Percentiles rank a stretch among this genome's conserved stretches.
phyloP scores from a whole-genome alignment of 352 stramenopile species.

The Phytophthora idaei region DNA sequence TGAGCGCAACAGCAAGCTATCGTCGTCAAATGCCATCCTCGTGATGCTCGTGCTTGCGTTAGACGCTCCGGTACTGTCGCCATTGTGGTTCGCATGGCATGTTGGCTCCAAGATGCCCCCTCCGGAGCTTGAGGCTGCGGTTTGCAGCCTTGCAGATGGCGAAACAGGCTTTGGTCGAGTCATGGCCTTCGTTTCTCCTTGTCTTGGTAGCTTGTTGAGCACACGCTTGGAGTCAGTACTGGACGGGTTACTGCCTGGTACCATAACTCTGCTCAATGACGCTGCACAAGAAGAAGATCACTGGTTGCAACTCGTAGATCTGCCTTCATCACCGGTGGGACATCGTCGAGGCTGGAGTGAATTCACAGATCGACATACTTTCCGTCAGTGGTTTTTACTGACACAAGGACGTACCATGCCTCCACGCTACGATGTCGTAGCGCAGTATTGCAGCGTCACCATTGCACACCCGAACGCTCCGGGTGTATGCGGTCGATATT shows the following conservation, averaged over 20 bases:
- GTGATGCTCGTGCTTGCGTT: conserved; percentile 65
- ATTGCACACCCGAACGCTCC: conserved; percentile 59
- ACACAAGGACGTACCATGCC: conserved; percentile 17
- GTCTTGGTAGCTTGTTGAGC: conserved; percentile 32
- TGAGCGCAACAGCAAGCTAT: conserved; percentile 50
- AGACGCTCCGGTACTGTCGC: conserved; percentile 62
- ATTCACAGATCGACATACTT: conserved; percentile 43
- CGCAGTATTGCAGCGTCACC: conserved; percentile 56
- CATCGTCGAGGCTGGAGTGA: conserved; percentile 63
- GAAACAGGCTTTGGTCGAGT: conserved; percentile 14
- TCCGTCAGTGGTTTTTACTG: conserved; percentile 53
- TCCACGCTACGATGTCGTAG: conserved; percentile 53
- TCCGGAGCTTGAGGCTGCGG: conserved; percentile 23
- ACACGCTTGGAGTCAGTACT: conserved; percentile 51
- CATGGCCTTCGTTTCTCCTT: conserved; percentile 37
- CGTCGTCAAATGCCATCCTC: conserved; percentile 66
- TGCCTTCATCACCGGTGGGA: conserved; percentile 40
- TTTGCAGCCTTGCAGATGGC: conserved; percentile 18
- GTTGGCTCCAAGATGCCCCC: conserved; percentile 58
- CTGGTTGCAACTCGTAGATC: conserved; percentile 24
- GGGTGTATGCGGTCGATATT: conserved; percentile 65
- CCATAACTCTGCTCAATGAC: conserved; percentile 58
- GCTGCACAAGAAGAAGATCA: conserved; percentile 46
- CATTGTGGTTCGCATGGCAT: conserved; percentile 71
- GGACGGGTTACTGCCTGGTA: conserved; percentile 55